Base-by-base conservation (phyloP, 768 basidiomycete species). In the Pulveroboletus sp. region DNA sequence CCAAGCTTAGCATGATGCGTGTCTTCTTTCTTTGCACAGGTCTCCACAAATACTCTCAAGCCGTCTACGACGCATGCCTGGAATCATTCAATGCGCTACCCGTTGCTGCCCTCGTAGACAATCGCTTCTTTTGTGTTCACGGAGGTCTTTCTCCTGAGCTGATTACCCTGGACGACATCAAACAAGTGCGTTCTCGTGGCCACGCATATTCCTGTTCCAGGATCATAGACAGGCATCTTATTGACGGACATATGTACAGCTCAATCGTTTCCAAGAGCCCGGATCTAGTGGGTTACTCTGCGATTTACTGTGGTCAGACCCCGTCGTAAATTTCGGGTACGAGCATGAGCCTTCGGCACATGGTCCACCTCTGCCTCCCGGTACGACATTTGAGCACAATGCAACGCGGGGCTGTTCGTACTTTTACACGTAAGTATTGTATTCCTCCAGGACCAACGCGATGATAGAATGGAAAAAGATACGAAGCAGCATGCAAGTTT, bases 241-340 rank as follows among this genome's bases (percentile, higher is more conserved):
- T 37, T 57, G 47, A 47, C 41, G 50, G 19, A 34, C 37, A 12
- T 21, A n/a, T 53, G 11, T 24, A 27, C 60, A 97, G 91, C 74
- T 99, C 57, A 78, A 99, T 66, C 85, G 97, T 14, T 95, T 94
- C 70, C 77, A 85, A 65, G 97, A 99, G 65, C 95, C 97, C 3
- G 93, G 91, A 1, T 93, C 90, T 2, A 80, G 82, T 49, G 97
- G 97, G 2, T 72, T 97, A 47, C 77, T 98, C 56, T 97, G 95
- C 62, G 97, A 99, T 62, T 72, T 99, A 27, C 77, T 99, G 6
- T 99, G 97, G 97, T 83, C 94, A 0, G 97, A 98, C 66, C 97
- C 97, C 6, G 79, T 94, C 24, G 79, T 80, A 17, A 87, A 87
- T 57, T 99, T 90, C 62, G 95, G 93, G 13, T 79, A 87, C 59